A percentile compares a stretch with the other conserved stretches of the same genome.
These are phyloP conservation scores for Mortierella sp. DNA, from an alignment of 371 early-diverging fungal species.

Conservation along the genomic window DNA sequence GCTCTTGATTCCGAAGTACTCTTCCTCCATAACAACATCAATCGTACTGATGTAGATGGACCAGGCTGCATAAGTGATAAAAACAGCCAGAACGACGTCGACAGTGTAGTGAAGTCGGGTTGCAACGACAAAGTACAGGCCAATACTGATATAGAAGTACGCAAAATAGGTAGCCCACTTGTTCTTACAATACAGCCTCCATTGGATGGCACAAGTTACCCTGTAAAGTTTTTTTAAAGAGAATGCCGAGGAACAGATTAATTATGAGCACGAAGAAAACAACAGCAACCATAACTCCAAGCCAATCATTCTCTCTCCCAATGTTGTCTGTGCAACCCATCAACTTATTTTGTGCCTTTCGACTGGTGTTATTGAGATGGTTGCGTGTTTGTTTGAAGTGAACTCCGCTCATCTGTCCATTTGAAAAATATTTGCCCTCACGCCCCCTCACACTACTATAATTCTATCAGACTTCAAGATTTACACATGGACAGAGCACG, in stretches of 20 bases:
- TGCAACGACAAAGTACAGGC: slow-evolving; percentile 70
- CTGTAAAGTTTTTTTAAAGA: slow-evolving; percentile 21
- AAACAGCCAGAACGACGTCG: slow-evolving; percentile 77
- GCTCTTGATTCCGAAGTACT: slow-evolving; percentile 50
- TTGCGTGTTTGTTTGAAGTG: neutral
- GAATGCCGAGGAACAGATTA: neutral
- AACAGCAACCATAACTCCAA: neutral
- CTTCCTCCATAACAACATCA: slow-evolving; percentile 56
- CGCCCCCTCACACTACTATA: neutral
- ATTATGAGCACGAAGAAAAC: slow-evolving; percentile 9
- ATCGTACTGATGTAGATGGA: slow-evolving; percentile 60
- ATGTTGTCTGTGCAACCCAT: slow-evolving; percentile 26
- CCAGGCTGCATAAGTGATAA: slow-evolving; percentile 62
- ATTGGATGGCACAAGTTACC: slow-evolving; percentile 68
- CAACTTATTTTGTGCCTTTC: neutral
- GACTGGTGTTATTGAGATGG: neutral
- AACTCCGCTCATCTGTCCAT: neutral
- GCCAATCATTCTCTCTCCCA: neutral
- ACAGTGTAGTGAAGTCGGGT: slow-evolving; percentile 80
- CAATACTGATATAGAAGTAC: slow-evolving; percentile 63
- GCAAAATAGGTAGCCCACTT: slow-evolving; percentile 64
- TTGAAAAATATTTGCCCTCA: neutral
- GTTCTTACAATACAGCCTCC: slow-evolving; percentile 71
- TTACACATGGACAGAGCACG: neutral
- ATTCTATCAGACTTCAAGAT: slow-evolving; percentile 2